Evolutionary conservation across 2,329 filamentous ascomycete genomes (phyloP), one percentile per base, ranked within the genome.

Genomic region (Exophiala xenobiotica): DNA sequence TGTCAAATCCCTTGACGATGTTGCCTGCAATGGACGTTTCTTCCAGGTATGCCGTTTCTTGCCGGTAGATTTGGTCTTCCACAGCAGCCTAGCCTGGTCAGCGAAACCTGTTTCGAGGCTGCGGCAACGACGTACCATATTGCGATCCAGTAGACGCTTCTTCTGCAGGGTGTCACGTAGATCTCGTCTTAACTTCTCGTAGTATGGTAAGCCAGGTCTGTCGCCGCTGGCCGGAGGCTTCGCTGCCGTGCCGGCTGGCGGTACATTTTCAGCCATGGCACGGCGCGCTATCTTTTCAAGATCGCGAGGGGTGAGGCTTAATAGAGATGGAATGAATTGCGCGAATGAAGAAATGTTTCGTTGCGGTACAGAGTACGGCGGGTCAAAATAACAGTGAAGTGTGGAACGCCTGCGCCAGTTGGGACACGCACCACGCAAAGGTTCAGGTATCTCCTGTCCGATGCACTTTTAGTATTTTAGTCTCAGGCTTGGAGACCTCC

Each of bases 1-100:
- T 95, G 70, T 99, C 93, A 70, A 99, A 99, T 18, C 93, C 93
- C 42, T 88, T 90, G 68, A 99, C 92, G 67, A 99, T 97, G 74
- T 99, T 99, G 38, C 93, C 93, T 16, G 81, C 81, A 62, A 78
- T 83, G 11, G 85, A 86, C 3, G 90, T 95, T 64, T 90, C 90
- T 69, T 97, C 92, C 45, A 99, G 83, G 69, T 99, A 99, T 14
- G 85, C 80, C 51, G 85, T 83, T 70, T 99, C 93, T 64, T 89
- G 86, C 58, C 86, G 83, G 66, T 81, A 84, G 63, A 99, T 97
- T 59, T 81, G 80, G 43, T 95, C 88, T 74, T 99, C 93, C 52
- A 85, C 70, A 61, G 74, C 68, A 45, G 75, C 70, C 81, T 85
- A 58, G 41, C 44, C n/a, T 12, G 2, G 31, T 54, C 19, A 53